Conservation (phyloP, 1,139 yeast genomes). For the Lodderomyces theae region DNA sequence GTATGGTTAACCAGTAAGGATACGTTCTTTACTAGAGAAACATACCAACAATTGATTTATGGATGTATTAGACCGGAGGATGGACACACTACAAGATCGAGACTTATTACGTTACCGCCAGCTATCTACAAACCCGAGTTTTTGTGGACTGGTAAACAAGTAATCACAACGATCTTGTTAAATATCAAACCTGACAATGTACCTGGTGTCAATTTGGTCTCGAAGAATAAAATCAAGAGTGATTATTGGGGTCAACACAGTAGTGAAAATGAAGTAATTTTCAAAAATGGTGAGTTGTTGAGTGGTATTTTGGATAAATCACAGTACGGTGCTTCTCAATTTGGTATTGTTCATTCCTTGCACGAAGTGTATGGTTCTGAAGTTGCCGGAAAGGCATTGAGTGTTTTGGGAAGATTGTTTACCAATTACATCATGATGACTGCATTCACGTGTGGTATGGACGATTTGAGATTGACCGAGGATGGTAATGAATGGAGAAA, state of each 20-base stretch:
- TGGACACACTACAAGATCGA: conserved; percentile 81
- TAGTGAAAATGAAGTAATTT: conserved; percentile 78
- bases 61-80: conserved; percentile 97
- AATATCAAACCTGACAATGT: conserved; percentile 83
- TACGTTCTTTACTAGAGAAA: conserved; percentile 83
- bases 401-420: conserved; percentile 89
- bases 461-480: conserved; percentile 85
- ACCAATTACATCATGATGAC: conserved; percentile 90
- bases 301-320: conserved; percentile 96
- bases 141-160: conserved; percentile 99
- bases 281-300: conserved; percentile 81
- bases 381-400: conserved; percentile 84
- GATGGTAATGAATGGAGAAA: conserved; percentile 91
- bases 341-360: conserved; percentile 93
- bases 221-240: conserved; percentile 86
- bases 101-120: conserved; percentile 83
- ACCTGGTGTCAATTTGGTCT: conserved; percentile 84
- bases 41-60: conserved; percentile 89
- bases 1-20: conserved; percentile 96
- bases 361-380: conserved; percentile 94
- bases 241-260: conserved; percentile 93
- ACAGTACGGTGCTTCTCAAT: conserved; percentile 97
- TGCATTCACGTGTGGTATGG: conserved; percentile 99
- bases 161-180: conserved; percentile 82
- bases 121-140: conserved; percentile 83